These are phyloP conservation scores for Malassezia nana DNA, from an alignment of 1,284 basidiomycete genomes.

Conservation along the genomic window DNA sequence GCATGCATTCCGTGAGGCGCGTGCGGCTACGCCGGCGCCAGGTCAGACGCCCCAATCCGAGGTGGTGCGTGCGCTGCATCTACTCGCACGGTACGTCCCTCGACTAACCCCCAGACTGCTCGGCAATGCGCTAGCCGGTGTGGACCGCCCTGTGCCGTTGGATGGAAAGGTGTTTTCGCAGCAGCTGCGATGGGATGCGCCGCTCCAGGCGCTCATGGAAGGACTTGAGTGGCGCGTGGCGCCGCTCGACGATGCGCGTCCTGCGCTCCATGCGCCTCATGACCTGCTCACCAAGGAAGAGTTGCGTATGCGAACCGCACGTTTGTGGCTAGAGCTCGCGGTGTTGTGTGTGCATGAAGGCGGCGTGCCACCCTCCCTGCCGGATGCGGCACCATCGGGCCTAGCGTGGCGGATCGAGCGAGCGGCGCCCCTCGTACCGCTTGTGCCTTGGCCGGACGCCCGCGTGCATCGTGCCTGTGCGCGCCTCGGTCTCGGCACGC, in stretches of 20 bases:
- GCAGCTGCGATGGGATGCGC: slow-evolving; percentile 14
- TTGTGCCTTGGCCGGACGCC: not conserved
- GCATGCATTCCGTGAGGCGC: slow-evolving; percentile 3
- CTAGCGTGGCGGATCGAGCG: not conserved
- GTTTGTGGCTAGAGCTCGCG: slow-evolving; percentile 11
- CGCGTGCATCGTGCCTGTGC: not conserved
- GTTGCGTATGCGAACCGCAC: not conserved
- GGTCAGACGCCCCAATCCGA: slow-evolving; percentile 5
- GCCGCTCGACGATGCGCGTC: slow-evolving; percentile 6
- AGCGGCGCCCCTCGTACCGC: not conserved
- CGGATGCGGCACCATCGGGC: not conserved
- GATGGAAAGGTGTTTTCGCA: slow-evolving; percentile 11
- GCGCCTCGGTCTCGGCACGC: slow-evolving; percentile 7
- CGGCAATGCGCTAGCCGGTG: slow-evolving; percentile 9
- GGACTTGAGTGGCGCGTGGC: slow-evolving; percentile 4
- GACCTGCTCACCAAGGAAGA: not conserved
- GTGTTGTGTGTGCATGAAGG: slow-evolving; percentile 8
- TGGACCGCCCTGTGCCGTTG: slow-evolving; percentile 10
- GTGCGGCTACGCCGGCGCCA: slow-evolving; percentile 8
- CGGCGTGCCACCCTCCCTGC: not conserved
- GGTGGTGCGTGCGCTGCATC: slow-evolving; percentile 2
- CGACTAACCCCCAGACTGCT: slow-evolving; percentile 7
- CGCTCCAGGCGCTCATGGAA: not conserved
- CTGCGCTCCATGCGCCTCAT: slow-evolving; percentile 5
- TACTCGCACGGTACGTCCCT: not conserved